A percentile compares a stretch with the other conserved stretches of the same genome.
Evolutionary conservation across 441 rosid species (phyloP).

Genomic region (Pelargonium myrrhifolium): DNA sequence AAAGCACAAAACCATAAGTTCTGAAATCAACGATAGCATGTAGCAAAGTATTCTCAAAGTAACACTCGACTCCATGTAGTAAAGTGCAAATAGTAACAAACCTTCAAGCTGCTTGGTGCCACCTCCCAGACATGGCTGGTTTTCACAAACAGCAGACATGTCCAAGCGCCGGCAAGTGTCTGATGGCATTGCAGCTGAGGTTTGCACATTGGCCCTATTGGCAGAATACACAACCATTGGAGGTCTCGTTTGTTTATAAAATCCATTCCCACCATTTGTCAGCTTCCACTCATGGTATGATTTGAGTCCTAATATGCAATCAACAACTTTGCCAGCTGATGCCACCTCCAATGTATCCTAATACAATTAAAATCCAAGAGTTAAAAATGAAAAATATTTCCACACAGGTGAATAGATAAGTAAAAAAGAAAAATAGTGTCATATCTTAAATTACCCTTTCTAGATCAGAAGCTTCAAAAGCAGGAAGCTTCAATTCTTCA

Average conservation of each 20-base stretch:
- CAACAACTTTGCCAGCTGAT: constrained; percentile 71
- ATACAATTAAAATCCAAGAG: constrained; percentile 1
- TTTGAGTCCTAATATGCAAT: constrained; percentile 75
- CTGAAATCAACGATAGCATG: no score
- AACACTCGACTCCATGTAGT: neutral
- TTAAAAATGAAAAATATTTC: neutral
- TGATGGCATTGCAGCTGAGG: constrained; percentile 23
- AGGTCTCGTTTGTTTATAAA: constrained; percentile 47
- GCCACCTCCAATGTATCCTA: constrained; percentile 77
- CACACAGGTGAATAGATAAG: neutral
- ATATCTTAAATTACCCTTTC: constrained; percentile 49
- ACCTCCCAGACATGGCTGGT: constrained; percentile 23
- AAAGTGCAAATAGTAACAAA: constrained; percentile 11
- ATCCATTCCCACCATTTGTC: constrained; percentile 42
- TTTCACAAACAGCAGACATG: constrained; percentile 34
- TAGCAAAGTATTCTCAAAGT: no score
- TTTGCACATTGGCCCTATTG: constrained; percentile 24
- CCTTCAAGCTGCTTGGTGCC: constrained; percentile 46
- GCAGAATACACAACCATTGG: constrained; percentile 49
- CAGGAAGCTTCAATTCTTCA: constrained; percentile 68
- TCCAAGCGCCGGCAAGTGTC: constrained; percentile 56
- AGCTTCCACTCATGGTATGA: constrained; percentile 61
- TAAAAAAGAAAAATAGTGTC: no score
- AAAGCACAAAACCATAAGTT: no score
- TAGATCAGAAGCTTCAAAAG: constrained; percentile 92